Base-by-base conservation (phyloP, 768 basidiomycete genomes). In the Xerocomellus chrysenteron region DNA sequence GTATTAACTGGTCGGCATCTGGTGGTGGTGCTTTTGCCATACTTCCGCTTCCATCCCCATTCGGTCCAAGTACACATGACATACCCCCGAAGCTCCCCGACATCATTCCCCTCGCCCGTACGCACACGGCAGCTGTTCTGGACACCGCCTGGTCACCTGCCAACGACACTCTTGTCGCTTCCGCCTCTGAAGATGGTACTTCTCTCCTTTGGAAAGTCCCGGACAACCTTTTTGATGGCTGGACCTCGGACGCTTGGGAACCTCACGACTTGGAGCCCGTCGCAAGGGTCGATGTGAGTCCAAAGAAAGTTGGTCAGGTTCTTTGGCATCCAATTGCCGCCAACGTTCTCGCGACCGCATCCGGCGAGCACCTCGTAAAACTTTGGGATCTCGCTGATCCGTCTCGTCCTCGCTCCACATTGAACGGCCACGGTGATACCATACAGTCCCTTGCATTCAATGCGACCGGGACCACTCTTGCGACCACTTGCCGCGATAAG, bases 71-170 rank as follows among this genome's bases (percentile, higher is more conserved):
- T 48, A 75, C 78, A 4, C 74, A 75, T 63, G 74, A 63, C 45
- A 75, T 95, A 65, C 84, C 87, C 8, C 78, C 81, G 69, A 95
- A 92, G 73, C 80, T 98, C 19, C 97, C 95, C 2, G 97, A 99
- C 69, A 84, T 88, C 59, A 79, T 98, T 40, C 97, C 97, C 1
- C 82, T 98, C 53, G 93, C 92, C 17, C 87, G 96, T 53, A 90
- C 88, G 32, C 89, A 92, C 72, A 86, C 87, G 2, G 89, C 85
- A 2, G 77, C 90, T 26, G 90, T 93, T 32, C 88, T 98, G 37
- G 96, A 98, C 74, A 98, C 96, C 0, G 92, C 90, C 67, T 98
- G 94, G 94, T 92, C 90, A 0, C 95, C 94, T 0, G 93, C 96
- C 71, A 87, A 94, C 67, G 96, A 98, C 74, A 78, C 82, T 7